Evolutionary conservation across 352 stramenopile genomes (phyloP).

Genomic region (Phytopythium kandeliae): DNA sequence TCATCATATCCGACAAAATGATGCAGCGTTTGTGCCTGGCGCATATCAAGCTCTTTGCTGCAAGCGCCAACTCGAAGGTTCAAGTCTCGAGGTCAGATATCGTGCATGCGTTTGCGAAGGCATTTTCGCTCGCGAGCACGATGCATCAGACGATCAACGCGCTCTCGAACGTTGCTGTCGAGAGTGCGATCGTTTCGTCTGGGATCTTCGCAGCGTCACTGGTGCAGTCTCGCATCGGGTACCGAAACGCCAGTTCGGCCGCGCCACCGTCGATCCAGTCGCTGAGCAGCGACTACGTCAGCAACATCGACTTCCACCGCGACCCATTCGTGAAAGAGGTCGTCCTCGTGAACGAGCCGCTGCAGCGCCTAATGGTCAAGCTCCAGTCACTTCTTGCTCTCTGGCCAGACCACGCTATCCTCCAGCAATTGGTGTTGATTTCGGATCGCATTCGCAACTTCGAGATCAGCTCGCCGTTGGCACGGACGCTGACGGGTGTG

Average conservation of each 20-base stretch:
- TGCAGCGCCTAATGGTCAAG: slow-evolving; percentile 88
- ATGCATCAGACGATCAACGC: slow-evolving; percentile 67
- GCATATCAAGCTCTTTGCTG: slow-evolving; percentile 65
- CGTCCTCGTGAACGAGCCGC: slow-evolving; percentile 79
- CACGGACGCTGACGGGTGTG: slow-evolving; percentile 92
- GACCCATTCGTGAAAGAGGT: slow-evolving; percentile 93
- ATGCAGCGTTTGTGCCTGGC: slow-evolving; percentile 68
- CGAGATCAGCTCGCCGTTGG: slow-evolving; percentile 77
- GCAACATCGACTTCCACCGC: slow-evolving; percentile 90
- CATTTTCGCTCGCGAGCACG: slow-evolving; percentile 62
- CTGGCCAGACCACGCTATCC: slow-evolving; percentile 96
- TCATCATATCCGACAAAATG: slow-evolving; percentile 70
- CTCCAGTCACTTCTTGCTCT: slow-evolving; percentile 88
- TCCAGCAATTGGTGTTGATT: slow-evolving; percentile 94
- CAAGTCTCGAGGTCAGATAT: slow-evolving; percentile 35
- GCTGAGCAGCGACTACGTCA: slow-evolving; percentile 73
- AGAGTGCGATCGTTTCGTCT: slow-evolving; percentile 46
- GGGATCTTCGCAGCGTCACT: slow-evolving; percentile 60
- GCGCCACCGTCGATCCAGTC: slow-evolving; percentile 44
- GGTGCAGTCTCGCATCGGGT: slow-evolving; percentile 61
- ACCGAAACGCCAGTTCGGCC: slow-evolving; percentile 18
- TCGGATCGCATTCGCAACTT: slow-evolving; percentile 85
- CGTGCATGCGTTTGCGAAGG: slow-evolving; percentile 57
- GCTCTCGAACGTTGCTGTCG: slow-evolving; percentile 30
- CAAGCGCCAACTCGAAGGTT: slow-evolving; percentile 38